Evolutionary conservation across 192 early-diverging fungal species (phyloP).

Genomic region (Coemansia sp.): DNA sequence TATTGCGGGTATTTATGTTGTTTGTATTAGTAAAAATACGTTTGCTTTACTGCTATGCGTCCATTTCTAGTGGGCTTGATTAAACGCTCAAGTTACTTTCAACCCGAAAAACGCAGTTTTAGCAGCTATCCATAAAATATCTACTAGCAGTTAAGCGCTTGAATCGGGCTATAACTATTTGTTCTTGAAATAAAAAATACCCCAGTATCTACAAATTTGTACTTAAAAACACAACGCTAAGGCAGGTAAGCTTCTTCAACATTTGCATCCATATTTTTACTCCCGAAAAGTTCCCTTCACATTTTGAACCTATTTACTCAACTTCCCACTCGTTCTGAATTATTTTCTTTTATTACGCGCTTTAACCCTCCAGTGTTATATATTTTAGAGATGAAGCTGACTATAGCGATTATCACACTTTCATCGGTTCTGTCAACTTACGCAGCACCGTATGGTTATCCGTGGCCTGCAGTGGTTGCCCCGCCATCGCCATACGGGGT

Average conservation of each 20-base stretch:
- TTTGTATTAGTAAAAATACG: neutral
- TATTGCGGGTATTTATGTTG: neutral
- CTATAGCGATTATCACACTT: constrained; percentile 34
- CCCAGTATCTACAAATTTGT: neutral
- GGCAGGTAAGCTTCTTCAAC: no score
- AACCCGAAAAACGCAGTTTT: constrained; percentile 5
- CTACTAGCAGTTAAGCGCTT: neutral
- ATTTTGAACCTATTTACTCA: neutral
- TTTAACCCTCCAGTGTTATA: neutral
- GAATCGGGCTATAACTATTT: neutral
- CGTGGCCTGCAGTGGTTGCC: constrained; percentile 35
- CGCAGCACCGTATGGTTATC: constrained; percentile 15
- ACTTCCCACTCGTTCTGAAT: neutral
- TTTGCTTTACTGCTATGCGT: constrained; percentile 2
- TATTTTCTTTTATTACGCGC: neutral
- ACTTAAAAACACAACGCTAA: no score
- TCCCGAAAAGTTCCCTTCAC: neutral
- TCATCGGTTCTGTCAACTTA: constrained; percentile 18
- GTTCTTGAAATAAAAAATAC: neutral
- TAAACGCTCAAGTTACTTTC: constrained; percentile 1
- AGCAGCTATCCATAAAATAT: neutral
- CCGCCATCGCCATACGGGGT: constrained; percentile 17
- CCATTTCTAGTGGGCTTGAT: neutral
- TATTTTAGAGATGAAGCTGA: constrained; percentile 34
- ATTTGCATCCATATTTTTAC: neutral